Base-by-base conservation (phyloP, 345 rosid genomes). In the Acer yangbiense region DNA sequence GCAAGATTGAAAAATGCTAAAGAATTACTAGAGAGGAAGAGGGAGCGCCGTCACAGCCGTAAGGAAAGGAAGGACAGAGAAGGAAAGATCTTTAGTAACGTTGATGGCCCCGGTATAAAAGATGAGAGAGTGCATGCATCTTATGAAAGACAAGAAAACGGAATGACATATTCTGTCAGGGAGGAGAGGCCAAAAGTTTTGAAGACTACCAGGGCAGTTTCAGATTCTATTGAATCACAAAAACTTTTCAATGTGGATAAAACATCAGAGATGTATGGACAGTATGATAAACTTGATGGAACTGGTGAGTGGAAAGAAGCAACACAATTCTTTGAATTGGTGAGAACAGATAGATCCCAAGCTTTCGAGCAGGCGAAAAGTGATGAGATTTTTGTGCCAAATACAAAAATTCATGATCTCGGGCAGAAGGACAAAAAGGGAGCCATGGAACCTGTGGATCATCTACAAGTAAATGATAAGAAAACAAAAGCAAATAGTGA, bases 251-350 rank as follows among this genome's bases (percentile, higher is more conserved):
- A 68, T 63, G 64, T 67, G 69, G 80, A 79, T 65, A 79, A 23
- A 82, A 81, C 35, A 48, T 74, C 60, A 46, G 86, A 77, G 81
- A 86, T 75, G 77, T 82, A 60, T 66, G 88, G 74, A 74, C 88
- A 78, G 23, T 82, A 81, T 52, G 85, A 61, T 25, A 71, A 58
- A 75, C 76, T 81, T 69, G 87, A 85, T 73, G 93, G 80, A 78
- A 88, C 83, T 77, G 89, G 84, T 76, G 94, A 90, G 77, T 92
- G 97, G 97, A 86, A 92, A 84, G 97, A 91, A 74, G 92, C 94
- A 75, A 75, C 85, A 6, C 84, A 90, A 54, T 90, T 86, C 86
- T 92, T 88, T 79, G 94, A 92, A 78, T 75, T 92, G 84, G 95
- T 87, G 72, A 81, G 80, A 80, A 86, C 85, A 58, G 88, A 88